Conservation (phyloP, 2,329 filamentous ascomycete species). For the Fusarium xyrophilum region DNA sequence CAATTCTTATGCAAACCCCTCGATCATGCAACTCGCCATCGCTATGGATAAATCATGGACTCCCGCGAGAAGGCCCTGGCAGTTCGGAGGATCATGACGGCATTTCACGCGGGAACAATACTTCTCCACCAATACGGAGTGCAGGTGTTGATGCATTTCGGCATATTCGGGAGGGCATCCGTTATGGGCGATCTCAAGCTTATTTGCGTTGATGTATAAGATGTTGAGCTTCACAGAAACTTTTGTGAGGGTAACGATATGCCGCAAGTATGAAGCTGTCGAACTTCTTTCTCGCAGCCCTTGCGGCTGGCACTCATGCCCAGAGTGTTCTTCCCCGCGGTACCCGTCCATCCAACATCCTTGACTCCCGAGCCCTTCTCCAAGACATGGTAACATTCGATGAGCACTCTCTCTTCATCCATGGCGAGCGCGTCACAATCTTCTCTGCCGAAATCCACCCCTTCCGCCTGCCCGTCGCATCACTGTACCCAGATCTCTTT, state of each 20-base stretch:
- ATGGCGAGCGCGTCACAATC: constrained; percentile 73
- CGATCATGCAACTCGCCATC: constrained; percentile 1
- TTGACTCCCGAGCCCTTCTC: constrained; percentile 38
- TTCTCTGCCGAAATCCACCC: constrained; percentile 79
- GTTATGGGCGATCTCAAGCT: neutral
- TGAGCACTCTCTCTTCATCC: constrained; percentile 72
- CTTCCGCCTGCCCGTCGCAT: constrained; percentile 58
- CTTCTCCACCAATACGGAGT: constrained; percentile 31
- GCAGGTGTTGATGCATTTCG: neutral
- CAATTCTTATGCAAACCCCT: constrained; percentile 14
- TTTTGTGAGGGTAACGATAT: neutral
- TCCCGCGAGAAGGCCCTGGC: neutral
- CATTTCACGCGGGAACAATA: neutral
- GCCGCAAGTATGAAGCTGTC: constrained; percentile 19
- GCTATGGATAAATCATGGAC: constrained; percentile 29
- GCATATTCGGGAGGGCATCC: constrained; percentile 20
- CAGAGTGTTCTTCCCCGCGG: constrained; percentile 24
- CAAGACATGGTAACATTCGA: constrained; percentile 70
- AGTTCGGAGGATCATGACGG: neutral
- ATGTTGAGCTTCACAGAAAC: accelerated
- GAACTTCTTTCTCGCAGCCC: neutral
- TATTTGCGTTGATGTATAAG: neutral
- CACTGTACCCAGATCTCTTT: constrained; percentile 72
- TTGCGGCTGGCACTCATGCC: constrained; percentile 11
- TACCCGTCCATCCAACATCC: constrained; percentile 32